Conservation (phyloP, 2,329 filamentous ascomycete species). For the Xylariaceae sp. region DNA sequence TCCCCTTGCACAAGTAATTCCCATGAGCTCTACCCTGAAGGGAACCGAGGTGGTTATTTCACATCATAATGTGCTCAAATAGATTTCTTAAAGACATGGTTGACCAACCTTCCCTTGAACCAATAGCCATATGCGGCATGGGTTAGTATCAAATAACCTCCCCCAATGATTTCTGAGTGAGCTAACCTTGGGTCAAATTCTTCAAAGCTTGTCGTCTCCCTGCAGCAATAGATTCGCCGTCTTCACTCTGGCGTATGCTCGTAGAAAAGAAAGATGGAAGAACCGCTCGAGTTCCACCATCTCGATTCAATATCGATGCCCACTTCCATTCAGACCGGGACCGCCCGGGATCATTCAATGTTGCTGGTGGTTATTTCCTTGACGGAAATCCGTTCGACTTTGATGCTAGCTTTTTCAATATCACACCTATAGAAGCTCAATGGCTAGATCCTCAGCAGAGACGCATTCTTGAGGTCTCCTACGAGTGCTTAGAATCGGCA, state of each 20-base stretch:
- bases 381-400: conserved; percentile 19
- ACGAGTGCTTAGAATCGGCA: conserved; percentile 38
- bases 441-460: conserved; percentile 41
- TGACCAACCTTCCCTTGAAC: conserved; percentile 16
- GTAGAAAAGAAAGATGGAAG: conserved; percentile 20
- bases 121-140: conserved; percentile 26
- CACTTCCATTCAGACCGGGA: conserved; percentile 23
- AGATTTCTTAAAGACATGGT: conserved; percentile 9
- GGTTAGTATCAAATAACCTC: conserved; percentile 16
- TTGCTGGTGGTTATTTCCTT: conserved; percentile 25
- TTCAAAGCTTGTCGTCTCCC: conserved; percentile 18
- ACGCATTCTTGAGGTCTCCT: conserved; percentile 36
- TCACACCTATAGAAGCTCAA: conserved; percentile 36
- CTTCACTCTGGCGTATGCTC: conserved; percentile 21
- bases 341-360: conserved; percentile 20
- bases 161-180: neutral
- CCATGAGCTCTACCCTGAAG: neutral
- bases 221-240: conserved; percentile 18
- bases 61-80: conserved; percentile 10
- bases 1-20: too few relatives aligned
- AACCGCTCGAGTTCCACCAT: conserved; percentile 20
- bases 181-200: neutral
- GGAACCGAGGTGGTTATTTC: neutral
- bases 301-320: conserved; percentile 25
- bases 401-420: conserved; percentile 36